A percentile compares a stretch with the other conserved stretches of the same genome.
These are phyloP conservation scores for Kondoa malvinella DNA, from an alignment of 768 basidiomycete species.

Conservation along the genomic window DNA sequence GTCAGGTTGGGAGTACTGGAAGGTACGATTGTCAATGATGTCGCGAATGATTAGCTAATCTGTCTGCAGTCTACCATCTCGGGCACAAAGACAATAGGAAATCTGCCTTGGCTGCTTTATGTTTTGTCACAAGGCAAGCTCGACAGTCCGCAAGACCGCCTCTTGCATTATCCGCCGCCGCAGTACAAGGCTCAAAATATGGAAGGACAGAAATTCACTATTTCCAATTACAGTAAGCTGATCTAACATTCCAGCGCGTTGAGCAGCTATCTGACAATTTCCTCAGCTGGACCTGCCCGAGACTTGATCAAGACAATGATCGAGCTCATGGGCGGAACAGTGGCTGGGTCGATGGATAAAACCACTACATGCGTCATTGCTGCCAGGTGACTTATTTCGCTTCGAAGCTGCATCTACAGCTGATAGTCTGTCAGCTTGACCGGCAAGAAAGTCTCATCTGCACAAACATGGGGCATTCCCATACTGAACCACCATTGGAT, in stretches of 20 bases:
- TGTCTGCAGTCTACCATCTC: conserved; percentile 42
- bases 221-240: conserved; percentile 32
- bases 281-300: conserved; percentile 68
- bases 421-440: conserved; percentile 25
- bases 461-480: conserved; percentile 62
- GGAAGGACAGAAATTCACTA: conserved; percentile 22
- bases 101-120: conserved; percentile 66
- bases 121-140: conserved; percentile 32
- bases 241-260: background rate
- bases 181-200: conserved; percentile 46
- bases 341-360: conserved; percentile 64
- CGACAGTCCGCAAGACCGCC: conserved; percentile 33
- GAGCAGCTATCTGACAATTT: conserved; percentile 57
- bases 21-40: conserved; percentile 36
- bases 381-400: conserved; percentile 43
- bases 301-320: conserved; percentile 80
- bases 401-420: background rate
- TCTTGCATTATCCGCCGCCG: conserved; percentile 72
- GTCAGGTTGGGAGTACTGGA: conserved; percentile 50
- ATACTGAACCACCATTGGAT: conserved; percentile 81
- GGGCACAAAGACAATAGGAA: conserved; percentile 49
- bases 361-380: conserved; percentile 67
- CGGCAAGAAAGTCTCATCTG: conserved; percentile 53
- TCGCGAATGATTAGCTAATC: conserved; percentile 4
- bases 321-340: conserved; percentile 53